Evolutionary conservation across 2,329 filamentous ascomycete genomes (phyloP).

Genomic region (Cladosporium velox): DNA sequence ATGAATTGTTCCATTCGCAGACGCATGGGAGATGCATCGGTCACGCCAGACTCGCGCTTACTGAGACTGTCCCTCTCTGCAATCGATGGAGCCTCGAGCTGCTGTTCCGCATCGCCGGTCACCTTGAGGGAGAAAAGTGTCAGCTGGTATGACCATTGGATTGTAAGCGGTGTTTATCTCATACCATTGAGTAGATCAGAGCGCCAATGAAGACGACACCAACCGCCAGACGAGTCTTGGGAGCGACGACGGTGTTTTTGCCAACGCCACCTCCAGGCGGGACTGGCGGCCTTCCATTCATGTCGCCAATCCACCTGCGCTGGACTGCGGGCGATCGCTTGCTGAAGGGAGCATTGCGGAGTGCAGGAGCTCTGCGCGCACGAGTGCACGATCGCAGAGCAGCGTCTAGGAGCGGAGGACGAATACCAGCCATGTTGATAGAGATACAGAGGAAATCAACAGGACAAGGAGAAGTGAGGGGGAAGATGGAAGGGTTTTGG

Average conservation of each 20-base stretch:
- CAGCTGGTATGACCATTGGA: slow-evolving; percentile 3
- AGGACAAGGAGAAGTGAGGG: slow-evolving; percentile 3
- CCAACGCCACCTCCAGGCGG: slow-evolving; percentile 36
- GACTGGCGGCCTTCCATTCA: slow-evolving; percentile 26
- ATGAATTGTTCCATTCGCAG: slow-evolving; percentile 97
- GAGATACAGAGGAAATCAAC: background rate
- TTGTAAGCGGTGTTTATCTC: slow-evolving; percentile 20
- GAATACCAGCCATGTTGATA: slow-evolving; percentile 16
- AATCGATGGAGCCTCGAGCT: slow-evolving; percentile 66
- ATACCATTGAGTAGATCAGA: slow-evolving; percentile 62
- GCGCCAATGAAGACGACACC: slow-evolving; percentile 56
- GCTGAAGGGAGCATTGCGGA: slow-evolving; percentile 23
- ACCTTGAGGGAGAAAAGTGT: slow-evolving; percentile 29
- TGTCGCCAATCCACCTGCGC: slow-evolving; percentile 31
- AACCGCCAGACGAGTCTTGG: slow-evolving; percentile 47
- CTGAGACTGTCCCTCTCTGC: slow-evolving; percentile 80
- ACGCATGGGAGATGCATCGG: slow-evolving; percentile 84
- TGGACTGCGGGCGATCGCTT: slow-evolving; percentile 26
- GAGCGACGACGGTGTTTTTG: slow-evolving; percentile 39
- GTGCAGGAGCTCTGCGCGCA: slow-evolving; percentile 13
- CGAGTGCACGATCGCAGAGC: slow-evolving; percentile 20
- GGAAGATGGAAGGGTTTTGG: slow-evolving; percentile 11
- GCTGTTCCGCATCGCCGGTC: slow-evolving; percentile 41
- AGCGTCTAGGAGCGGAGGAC: slow-evolving; percentile 16
- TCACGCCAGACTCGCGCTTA: slow-evolving; percentile 76